phyloP scores from a whole-genome alignment of 495 filamentous ascomycete genomes.

The Xylaria grammica region DNA sequence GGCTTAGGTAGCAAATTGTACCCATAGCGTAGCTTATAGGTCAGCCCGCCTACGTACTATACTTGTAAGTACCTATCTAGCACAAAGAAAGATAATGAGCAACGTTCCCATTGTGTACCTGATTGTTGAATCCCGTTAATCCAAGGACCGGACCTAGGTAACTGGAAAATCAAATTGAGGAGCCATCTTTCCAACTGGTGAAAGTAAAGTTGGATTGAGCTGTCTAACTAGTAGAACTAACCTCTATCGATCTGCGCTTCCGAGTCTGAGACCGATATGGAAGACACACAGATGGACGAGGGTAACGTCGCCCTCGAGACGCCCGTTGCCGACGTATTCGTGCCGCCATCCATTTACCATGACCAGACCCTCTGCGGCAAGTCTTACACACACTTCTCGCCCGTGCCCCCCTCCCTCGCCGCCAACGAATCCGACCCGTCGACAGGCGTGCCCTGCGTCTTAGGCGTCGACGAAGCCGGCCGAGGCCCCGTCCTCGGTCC shows the following conservation, averaged over 20 bases:
- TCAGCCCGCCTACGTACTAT: too few relatives aligned
- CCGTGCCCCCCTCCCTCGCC: constrained; percentile 60
- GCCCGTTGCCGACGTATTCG: constrained; percentile 65
- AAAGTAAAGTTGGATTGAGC: neutral
- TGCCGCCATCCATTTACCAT: constrained; percentile 77
- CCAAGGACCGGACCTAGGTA: neutral
- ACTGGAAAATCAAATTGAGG: neutral
- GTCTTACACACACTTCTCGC: constrained; percentile 85
- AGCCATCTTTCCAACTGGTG: neutral
- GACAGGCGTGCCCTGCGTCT: constrained; percentile 41
- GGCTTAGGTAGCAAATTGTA: too few relatives aligned
- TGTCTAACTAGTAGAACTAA: neutral
- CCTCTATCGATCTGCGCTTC: neutral
- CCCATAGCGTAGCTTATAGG: too few relatives aligned
- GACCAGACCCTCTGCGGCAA: constrained; percentile 67
- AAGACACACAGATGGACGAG: constrained; percentile 52
- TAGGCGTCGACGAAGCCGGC: constrained; percentile 96
- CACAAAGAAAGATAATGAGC: too few relatives aligned
- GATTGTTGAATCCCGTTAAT: neutral
- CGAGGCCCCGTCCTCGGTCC: constrained; percentile 93
- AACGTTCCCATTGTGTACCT: too few relatives aligned
- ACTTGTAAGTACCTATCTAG: too few relatives aligned
- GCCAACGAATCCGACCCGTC: constrained; percentile 27
- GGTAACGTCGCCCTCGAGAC: constrained; percentile 59
- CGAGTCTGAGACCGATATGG: constrained; percentile 39